Evolutionary conservation across 495 filamentous ascomycete species (phyloP).

Genomic region (Xylaria palmicola): DNA sequence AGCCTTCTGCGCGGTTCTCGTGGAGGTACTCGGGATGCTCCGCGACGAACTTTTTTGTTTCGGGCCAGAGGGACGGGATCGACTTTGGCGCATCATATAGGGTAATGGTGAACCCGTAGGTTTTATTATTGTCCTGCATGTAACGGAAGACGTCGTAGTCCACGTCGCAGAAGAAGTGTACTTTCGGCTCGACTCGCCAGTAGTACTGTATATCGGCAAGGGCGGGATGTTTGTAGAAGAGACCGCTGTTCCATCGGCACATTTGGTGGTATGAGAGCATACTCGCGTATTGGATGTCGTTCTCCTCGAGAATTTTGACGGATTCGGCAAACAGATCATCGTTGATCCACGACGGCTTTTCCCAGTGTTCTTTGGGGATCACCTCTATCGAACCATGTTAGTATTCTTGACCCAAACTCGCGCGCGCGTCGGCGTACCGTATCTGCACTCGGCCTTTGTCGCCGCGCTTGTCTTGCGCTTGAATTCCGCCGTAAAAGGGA

Average conservation of each 20-base stretch:
- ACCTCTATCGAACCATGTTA: slow-evolving; percentile 53
- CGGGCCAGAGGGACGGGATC: slow-evolving; percentile 91
- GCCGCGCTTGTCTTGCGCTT: slow-evolving; percentile 71
- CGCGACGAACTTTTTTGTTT: slow-evolving; percentile 83
- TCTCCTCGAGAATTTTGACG: slow-evolving; percentile 74
- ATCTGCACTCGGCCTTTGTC: slow-evolving; percentile 82
- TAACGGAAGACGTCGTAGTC: slow-evolving; percentile 99
- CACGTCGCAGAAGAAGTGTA: slow-evolving; percentile 98
- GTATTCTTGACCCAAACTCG: slow-evolving; percentile 12
- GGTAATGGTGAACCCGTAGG: slow-evolving; percentile 98
- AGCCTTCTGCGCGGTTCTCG: slow-evolving; percentile 79
- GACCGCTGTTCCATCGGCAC: slow-evolving; percentile 98
- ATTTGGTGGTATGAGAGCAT: slow-evolving; percentile 96
- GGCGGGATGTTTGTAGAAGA: slow-evolving; percentile 96
- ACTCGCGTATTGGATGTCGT: slow-evolving; percentile 83
- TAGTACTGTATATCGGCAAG: slow-evolving; percentile 83
- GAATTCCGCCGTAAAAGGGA: slow-evolving; percentile 88
- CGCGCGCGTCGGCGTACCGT: slow-evolving; percentile 56
- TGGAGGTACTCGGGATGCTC: slow-evolving; percentile 80
- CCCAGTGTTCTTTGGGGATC: slow-evolving; percentile 95
- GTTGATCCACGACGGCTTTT: slow-evolving; percentile 88
- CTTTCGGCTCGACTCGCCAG: slow-evolving; percentile 99
- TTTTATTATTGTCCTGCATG: slow-evolving; percentile 97
- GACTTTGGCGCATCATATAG: slow-evolving; percentile 87
- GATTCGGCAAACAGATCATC: slow-evolving; percentile 81